Percentiles rank a stretch among this genome's conserved stretches.
phyloP scores from a whole-genome alignment of 495 filamentous ascomycete species.

The Tuber borchii region DNA sequence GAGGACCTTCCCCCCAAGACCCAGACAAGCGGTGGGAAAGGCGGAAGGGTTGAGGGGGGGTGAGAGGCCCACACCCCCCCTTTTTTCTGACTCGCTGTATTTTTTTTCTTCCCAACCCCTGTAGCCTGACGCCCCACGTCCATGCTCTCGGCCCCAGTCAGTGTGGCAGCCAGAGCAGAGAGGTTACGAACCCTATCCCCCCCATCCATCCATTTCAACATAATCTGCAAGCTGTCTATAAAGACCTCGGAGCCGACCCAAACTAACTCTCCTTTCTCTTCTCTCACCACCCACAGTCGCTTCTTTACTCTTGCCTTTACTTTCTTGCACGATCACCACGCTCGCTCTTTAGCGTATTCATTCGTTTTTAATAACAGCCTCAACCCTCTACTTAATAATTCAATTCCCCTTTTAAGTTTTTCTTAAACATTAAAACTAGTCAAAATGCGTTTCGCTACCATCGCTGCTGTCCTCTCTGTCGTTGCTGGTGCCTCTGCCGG shows the following conservation, averaged over 20 bases:
- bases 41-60: too few species aligned
- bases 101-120: neutral
- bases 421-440: slow-evolving; percentile 48
- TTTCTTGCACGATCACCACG: slow-evolving; percentile 5
- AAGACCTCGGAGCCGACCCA: neutral
- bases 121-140: slow-evolving; percentile 12
- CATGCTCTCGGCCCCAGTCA: slow-evolving; percentile 15
- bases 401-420: slow-evolving; percentile 13
- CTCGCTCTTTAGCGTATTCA: slow-evolving; percentile 36
- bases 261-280: slow-evolving; percentile 14
- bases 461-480: slow-evolving; percentile 59
- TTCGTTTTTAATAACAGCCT: slow-evolving; percentile 36
- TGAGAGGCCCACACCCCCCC: neutral
- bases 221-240: slow-evolving; percentile 15
- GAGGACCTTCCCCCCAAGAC: neutral
- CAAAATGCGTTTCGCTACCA: slow-evolving; percentile 83
- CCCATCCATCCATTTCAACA: slow-evolving; percentile 27
- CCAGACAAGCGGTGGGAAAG: neutral
- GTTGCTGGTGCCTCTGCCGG: slow-evolving; percentile 48
- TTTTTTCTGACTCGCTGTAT: neutral
- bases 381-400: slow-evolving; percentile 23
- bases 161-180: neutral
- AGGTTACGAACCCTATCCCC: slow-evolving; percentile 7
- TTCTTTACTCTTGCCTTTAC: slow-evolving; percentile 27
- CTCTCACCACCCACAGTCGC: slow-evolving; percentile 40